Evolutionary conservation across 2,329 filamentous ascomycete genomes (phyloP).

Genomic region (Penicillium sp.): DNA sequence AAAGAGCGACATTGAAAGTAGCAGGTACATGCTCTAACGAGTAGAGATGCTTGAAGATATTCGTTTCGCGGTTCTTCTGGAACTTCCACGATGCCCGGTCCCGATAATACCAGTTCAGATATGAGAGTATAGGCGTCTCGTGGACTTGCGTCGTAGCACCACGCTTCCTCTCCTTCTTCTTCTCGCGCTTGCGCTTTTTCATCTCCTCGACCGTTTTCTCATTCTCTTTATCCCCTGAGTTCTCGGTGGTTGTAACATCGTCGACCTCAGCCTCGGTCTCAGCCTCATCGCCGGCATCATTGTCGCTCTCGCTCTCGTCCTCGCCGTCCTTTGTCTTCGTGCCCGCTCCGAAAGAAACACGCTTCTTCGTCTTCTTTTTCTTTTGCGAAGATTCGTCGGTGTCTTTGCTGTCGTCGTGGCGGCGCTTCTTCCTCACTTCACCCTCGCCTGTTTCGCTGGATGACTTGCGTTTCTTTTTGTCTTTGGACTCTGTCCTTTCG

Average conservation of each 20-base stretch:
- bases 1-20: slow-evolving; percentile 69
- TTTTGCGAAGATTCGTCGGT: slow-evolving; percentile 18
- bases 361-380: slow-evolving; percentile 52
- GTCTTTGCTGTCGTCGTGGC: slow-evolving; percentile 22
- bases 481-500: slow-evolving; percentile 22
- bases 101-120: slow-evolving; percentile 75
- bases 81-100: slow-evolving; percentile 84
- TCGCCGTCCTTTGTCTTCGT: slow-evolving; percentile 64
- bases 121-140: slow-evolving; percentile 67
- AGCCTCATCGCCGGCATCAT: slow-evolving; percentile 18
- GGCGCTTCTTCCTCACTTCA: slow-evolving; percentile 27
- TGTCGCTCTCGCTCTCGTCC: slow-evolving; percentile 32
- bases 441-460: slow-evolving; percentile 25
- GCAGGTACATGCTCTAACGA: slow-evolving; percentile 72
- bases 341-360: slow-evolving; percentile 67
- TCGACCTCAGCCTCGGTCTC: slow-evolving; percentile 11
- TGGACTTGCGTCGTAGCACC: slow-evolving; percentile 24
- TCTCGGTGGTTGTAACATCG: slow-evolving; percentile 19
- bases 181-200: slow-evolving; percentile 38
- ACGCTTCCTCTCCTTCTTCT: slow-evolving; percentile 28
- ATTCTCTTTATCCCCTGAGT: slow-evolving; percentile 24
- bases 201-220: slow-evolving; percentile 29
- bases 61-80: slow-evolving; percentile 89
- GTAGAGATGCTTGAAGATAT: slow-evolving; percentile 82
- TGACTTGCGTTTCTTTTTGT: slow-evolving; percentile 30